Conservation (phyloP, 768 basidiomycete genomes). For the Dacryopinax primogenitus region DNA sequence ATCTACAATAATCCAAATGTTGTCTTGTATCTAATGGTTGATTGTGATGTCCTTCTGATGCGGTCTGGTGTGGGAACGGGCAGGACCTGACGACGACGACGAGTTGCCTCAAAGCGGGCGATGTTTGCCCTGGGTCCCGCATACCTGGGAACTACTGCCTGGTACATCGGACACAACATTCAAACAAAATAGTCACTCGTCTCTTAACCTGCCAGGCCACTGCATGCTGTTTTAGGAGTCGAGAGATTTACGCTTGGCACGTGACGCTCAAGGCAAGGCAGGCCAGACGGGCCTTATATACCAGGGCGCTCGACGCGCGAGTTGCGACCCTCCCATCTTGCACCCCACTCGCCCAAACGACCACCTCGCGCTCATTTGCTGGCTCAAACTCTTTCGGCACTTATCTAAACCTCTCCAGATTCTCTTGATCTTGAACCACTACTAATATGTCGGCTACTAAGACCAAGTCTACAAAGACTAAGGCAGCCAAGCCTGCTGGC, state of each 20-base stretch:
- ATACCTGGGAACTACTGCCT: not conserved
- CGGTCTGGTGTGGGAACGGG: not conserved
- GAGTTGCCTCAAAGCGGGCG: not conserved
- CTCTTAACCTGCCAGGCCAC: not conserved
- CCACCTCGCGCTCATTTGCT: not conserved
- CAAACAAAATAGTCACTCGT: not conserved
- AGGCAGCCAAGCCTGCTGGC: not conserved
- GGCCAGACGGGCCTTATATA: constrained; percentile 6
- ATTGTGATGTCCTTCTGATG: not conserved
- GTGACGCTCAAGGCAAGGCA: not conserved
- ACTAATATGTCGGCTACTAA: constrained; percentile 3
- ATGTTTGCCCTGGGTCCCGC: not conserved
- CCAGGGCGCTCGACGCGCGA: constrained; percentile 9
- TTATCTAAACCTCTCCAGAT: constrained; percentile 3
- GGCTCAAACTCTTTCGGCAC: not conserved
- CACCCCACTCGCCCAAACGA: constrained; percentile 7
- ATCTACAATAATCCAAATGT: not conserved
- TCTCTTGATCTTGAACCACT: not conserved
- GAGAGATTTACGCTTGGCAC: constrained; percentile 3
- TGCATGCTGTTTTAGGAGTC: not conserved
- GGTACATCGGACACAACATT: not conserved
- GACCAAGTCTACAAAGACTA: constrained; percentile 2
- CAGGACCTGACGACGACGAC: constrained; percentile 3
- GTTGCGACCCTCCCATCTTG: not conserved
- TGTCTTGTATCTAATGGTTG: not conserved